Conservation (phyloP, 2,329 filamentous ascomycete genomes). For the Stagonosporopsis cucurbitacearum region DNA sequence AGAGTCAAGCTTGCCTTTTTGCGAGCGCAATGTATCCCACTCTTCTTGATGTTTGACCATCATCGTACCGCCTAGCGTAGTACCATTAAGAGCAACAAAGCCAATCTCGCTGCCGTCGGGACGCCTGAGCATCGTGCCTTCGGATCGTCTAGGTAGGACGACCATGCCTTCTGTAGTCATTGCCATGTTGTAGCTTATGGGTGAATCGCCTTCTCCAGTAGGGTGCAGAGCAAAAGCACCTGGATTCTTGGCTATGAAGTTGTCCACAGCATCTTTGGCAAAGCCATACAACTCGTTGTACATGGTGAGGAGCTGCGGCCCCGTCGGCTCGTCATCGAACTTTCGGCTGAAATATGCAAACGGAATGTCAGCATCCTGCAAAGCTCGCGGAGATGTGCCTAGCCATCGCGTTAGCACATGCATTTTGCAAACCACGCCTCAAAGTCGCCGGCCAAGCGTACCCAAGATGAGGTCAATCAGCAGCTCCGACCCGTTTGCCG, state of each 20-base stretch:
- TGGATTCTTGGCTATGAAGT: conserved; percentile 51
- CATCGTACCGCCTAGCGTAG: conserved; percentile 62
- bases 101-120: conserved; percentile 48
- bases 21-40: conserved; percentile 57
- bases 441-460: neutral
- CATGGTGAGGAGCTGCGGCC: conserved; percentile 39
- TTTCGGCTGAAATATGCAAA: conserved; percentile 57
- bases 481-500: conserved; percentile 53
- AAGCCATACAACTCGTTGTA: conserved; percentile 46
- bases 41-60: conserved; percentile 65
- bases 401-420: conserved; percentile 12
- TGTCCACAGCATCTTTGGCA: conserved; percentile 44
- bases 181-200: conserved; percentile 65
- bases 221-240: conserved; percentile 35
- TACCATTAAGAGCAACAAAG: conserved; percentile 62
- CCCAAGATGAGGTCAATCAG: conserved; percentile 55
- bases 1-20: conserved; percentile 51
- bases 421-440: neutral
- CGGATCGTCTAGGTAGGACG: conserved; percentile 58
- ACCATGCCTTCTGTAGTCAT: conserved; percentile 63
- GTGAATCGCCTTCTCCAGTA: conserved; percentile 47
- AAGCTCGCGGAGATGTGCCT: conserved; percentile 8
- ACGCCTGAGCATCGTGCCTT: conserved; percentile 52
- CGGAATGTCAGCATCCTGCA: conserved; percentile 49
- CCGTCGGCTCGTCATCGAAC: conserved; percentile 51